Conservation (phyloP, 768 basidiomycete genomes). For the Psilocybe cyanescens region DNA sequence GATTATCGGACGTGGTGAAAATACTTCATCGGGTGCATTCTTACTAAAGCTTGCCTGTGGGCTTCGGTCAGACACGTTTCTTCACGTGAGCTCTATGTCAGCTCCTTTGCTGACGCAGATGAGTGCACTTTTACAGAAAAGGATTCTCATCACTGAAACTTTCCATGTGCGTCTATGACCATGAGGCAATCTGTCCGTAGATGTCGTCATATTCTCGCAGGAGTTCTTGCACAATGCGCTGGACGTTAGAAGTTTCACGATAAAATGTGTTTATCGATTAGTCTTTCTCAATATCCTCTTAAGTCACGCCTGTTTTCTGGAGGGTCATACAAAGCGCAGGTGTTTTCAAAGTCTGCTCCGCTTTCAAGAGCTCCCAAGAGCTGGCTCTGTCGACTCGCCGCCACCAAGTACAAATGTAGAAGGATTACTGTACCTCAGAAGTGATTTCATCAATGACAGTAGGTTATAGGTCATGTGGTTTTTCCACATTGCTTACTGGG, state of each 20-base stretch:
- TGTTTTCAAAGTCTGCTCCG: too few species aligned
- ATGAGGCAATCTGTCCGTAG: constrained; percentile 17
- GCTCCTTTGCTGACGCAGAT: not conserved
- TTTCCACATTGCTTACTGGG: not conserved
- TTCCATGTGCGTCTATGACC: constrained; percentile 2
- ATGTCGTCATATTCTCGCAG: constrained; percentile 23
- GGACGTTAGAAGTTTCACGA: not conserved
- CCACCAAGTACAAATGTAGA: not conserved
- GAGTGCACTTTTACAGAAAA: not conserved
- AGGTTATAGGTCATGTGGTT: not conserved
- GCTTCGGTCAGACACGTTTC: not conserved
- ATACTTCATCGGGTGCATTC: not conserved
- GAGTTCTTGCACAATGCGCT: not conserved
- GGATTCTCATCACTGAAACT: not conserved
- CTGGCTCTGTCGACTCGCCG: not conserved
- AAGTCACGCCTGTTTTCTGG: too few species aligned
- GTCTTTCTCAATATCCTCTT: not conserved
- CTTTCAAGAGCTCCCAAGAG: not conserved
- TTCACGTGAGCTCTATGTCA: constrained; percentile 15
- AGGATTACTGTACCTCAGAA: not conserved
- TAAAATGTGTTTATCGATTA: not conserved
- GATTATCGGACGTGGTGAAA: not conserved
- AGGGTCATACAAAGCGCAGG: too few species aligned
- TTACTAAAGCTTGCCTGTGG: not conserved
- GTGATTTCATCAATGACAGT: not conserved